A percentile compares a stretch with the other conserved stretches of the same genome.
These are phyloP conservation scores for Poteriospumella lacustris DNA, from an alignment of 108 stramenopile genomes.

Conservation along the genomic window DNA sequence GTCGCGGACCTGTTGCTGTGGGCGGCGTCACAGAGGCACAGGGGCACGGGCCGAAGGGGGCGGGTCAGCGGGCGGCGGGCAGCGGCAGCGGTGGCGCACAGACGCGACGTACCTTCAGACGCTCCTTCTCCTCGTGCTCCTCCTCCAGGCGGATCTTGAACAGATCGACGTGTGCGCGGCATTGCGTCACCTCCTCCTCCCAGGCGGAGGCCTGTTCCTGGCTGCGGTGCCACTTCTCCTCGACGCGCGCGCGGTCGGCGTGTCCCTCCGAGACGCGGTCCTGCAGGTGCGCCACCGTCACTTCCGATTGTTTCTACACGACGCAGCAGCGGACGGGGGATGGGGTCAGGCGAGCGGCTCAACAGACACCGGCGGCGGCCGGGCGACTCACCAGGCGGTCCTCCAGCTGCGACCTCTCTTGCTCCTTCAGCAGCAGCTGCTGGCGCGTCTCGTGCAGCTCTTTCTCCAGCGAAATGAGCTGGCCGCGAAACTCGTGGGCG, in stretches of 20 bases:
- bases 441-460: background rate
- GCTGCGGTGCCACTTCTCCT: background rate
- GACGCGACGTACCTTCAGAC: background rate
- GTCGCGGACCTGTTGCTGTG: too few species aligned
- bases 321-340: too few species aligned
- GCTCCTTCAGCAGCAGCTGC: background rate
- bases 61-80: too few species aligned
- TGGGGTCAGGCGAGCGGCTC: too few species aligned
- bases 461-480: background rate
- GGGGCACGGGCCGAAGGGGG: too few species aligned
- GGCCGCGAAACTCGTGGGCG: background rate
- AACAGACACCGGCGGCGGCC: too few species aligned
- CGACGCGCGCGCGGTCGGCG: background rate
- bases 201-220: background rate
- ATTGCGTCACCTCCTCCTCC: background rate
- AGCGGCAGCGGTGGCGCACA: too few species aligned
- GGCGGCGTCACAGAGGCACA: too few species aligned
- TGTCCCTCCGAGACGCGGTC: background rate
- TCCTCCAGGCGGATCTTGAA: background rate
- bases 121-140: background rate
- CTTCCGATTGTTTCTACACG: background rate
- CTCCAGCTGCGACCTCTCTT: background rate
- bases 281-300: background rate
- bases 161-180: background rate
- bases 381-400: background rate